phyloP scores from a whole-genome alignment of 805 yeast genomes.

The Suhomyces tanzawaensis region DNA sequence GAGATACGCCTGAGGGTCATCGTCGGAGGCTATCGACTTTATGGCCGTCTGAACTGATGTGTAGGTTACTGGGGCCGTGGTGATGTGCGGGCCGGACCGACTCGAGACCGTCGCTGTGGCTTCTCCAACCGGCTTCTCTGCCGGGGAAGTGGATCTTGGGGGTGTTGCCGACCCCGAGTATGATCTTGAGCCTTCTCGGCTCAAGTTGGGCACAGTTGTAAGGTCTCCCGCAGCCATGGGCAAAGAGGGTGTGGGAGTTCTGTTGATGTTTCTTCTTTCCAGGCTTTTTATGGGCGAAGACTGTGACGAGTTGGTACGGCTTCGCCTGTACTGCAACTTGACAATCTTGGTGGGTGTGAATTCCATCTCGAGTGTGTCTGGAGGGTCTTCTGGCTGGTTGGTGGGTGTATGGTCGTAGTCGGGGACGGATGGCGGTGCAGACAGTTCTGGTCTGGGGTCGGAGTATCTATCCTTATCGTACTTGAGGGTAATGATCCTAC shows the following conservation, averaged over 20 bases:
- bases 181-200: not conserved
- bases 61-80: not conserved
- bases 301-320: not conserved
- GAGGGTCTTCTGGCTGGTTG: no score
- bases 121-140: constrained; percentile 7
- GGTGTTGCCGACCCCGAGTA: not conserved
- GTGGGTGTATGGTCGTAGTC: no score
- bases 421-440: no score
- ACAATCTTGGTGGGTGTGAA: constrained; percentile 7
- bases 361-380: not conserved
- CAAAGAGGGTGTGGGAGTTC: constrained; percentile 4
- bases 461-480: constrained; percentile 1
- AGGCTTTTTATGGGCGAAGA: constrained; percentile 5
- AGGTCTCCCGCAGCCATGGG: not conserved
- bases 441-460: not conserved
- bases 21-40: not conserved
- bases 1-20: constrained; percentile 1
- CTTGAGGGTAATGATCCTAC: not conserved
- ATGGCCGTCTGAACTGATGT: constrained; percentile 1
- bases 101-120: constrained; percentile 10
- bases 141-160: not conserved
- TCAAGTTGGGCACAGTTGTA: not conserved
- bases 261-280: constrained; percentile 1
- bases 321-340: constrained; percentile 5
- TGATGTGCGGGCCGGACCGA: constrained; percentile 6